These are phyloP conservation scores for Pythium plurisporium DNA, from an alignment of 352 stramenopile genomes.

Conservation along the genomic window DNA sequence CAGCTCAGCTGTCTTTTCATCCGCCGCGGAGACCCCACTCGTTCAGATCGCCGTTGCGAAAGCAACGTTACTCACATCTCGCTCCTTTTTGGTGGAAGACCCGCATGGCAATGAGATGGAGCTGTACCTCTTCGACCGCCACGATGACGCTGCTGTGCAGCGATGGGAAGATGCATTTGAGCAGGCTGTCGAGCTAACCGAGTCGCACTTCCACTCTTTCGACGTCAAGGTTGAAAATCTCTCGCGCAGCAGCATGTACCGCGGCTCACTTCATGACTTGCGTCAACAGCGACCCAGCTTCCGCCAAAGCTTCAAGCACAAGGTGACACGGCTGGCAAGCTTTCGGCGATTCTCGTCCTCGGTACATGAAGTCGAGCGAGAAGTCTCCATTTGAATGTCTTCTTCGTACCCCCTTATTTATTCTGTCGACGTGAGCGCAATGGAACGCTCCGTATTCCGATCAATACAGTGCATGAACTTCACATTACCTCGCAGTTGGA, in stretches of 20 bases:
- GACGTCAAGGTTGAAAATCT: conserved; percentile 61
- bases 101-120: conserved; percentile 34
- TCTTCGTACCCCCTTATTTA: conserved; percentile 12
- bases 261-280: conserved; percentile 39
- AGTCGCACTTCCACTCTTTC: conserved; percentile 57
- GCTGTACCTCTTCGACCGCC: conserved; percentile 41
- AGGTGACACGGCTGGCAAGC: conserved; percentile 32
- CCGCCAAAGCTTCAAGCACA: conserved; percentile 33
- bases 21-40: conserved; percentile 22
- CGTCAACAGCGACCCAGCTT: conserved; percentile 24
- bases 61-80: conserved; percentile 15
- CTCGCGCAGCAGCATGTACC: conserved; percentile 58
- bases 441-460: conserved; percentile 5
- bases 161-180: conserved; percentile 51
- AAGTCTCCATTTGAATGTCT: conserved; percentile 7
- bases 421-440: conserved; percentile 1
- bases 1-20: conserved; percentile 13
- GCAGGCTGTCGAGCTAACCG: conserved; percentile 51
- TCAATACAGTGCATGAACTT: not conserved
- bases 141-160: conserved; percentile 24
- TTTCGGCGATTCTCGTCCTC: conserved; percentile 20
- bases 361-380: conserved; percentile 1
- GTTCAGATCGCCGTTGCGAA: conserved; percentile 40
- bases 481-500: conserved; percentile 4
- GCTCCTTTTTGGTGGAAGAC: conserved; percentile 34